Conservation (phyloP, 768 basidiomycete species). For the Nevesoporus exiguus region DNA sequence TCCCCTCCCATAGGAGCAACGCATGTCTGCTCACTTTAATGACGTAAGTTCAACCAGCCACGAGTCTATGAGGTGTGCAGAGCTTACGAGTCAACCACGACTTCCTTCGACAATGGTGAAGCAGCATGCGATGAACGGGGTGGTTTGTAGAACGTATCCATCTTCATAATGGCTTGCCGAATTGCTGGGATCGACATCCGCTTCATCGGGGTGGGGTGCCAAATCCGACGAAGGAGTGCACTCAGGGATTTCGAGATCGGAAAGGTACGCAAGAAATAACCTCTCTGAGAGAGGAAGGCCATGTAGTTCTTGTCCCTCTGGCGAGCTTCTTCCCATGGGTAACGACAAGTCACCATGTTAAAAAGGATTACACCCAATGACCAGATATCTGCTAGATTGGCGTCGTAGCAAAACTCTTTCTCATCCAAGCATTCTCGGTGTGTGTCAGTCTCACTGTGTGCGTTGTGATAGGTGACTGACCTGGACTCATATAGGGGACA, state of each 20-base stretch:
- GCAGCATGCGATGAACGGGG: background rate
- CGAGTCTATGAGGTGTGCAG: background rate
- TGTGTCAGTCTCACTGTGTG: slow-evolving; percentile 1
- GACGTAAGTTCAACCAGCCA: background rate
- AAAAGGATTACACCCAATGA: slow-evolving; percentile 76
- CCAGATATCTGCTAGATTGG: slow-evolving; percentile 54
- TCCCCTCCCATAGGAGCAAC: background rate
- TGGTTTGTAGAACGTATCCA: slow-evolving; percentile 14
- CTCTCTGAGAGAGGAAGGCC: background rate
- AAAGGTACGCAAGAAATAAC: slow-evolving; percentile 1
- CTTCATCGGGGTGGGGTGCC: slow-evolving; percentile 9
- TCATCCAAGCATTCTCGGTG: slow-evolving; percentile 55
- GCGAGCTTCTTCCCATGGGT: slow-evolving; percentile 17
- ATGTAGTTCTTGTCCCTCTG: background rate
- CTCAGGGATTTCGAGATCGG: slow-evolving; percentile 11
- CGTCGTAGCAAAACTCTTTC: slow-evolving; percentile 22
- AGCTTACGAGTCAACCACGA: slow-evolving; percentile 16
- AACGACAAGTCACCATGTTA: slow-evolving; percentile 69
- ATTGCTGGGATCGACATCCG: slow-evolving; percentile 20
- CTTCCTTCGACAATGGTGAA: background rate
- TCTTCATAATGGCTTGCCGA: slow-evolving; percentile 9
- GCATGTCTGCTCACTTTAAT: slow-evolving; percentile 11
- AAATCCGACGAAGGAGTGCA: slow-evolving; percentile 12
- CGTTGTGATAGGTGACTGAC: slow-evolving; percentile 37
- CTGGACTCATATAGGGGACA: slow-evolving; percentile 66